Evolutionary conservation across 768 basidiomycete genomes (phyloP).

Genomic region (Glaciozyma martinii): DNA sequence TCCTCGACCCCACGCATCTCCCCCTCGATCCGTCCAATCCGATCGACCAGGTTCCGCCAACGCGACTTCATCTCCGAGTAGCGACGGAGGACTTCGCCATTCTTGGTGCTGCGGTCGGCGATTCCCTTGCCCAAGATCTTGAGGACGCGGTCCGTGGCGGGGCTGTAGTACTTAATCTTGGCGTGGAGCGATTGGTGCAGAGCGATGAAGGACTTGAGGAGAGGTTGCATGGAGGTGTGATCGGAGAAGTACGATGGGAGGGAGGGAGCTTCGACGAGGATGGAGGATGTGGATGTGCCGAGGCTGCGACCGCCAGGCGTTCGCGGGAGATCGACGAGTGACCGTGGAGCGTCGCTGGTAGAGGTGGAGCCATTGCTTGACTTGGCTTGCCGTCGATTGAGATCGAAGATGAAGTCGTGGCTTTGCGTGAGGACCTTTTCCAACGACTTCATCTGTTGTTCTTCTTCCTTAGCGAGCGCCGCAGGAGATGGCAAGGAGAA

Average conservation of each 20-base stretch:
- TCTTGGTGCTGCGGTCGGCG: slow-evolving; percentile 85
- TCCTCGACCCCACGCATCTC: slow-evolving; percentile 51
- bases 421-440: slow-evolving; percentile 67
- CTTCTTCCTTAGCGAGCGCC: too few relatives aligned
- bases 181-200: slow-evolving; percentile 26
- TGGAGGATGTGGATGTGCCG: neutral
- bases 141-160: slow-evolving; percentile 82
- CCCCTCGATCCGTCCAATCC: slow-evolving; percentile 66
- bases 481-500: neutral
- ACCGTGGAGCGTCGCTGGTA: too few relatives aligned
- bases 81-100: slow-evolving; percentile 83
- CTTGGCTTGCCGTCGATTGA: slow-evolving; percentile 33
- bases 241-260: slow-evolving; percentile 59
- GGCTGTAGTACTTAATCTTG: slow-evolving; percentile 72
- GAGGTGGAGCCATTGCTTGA: neutral
- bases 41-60: slow-evolving; percentile 70
- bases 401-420: slow-evolving; percentile 49
- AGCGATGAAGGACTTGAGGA: slow-evolving; percentile 14
- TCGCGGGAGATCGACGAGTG: too few relatives aligned
- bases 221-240: slow-evolving; percentile 72
- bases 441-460: too few relatives aligned
- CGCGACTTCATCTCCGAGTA: slow-evolving; percentile 81
- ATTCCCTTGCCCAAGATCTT: slow-evolving; percentile 91
- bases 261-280: slow-evolving; percentile 47
- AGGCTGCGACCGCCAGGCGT: too few relatives aligned